Conservation (phyloP, 495 filamentous ascomycete genomes). For the Penicillium atrosanguineum region DNA sequence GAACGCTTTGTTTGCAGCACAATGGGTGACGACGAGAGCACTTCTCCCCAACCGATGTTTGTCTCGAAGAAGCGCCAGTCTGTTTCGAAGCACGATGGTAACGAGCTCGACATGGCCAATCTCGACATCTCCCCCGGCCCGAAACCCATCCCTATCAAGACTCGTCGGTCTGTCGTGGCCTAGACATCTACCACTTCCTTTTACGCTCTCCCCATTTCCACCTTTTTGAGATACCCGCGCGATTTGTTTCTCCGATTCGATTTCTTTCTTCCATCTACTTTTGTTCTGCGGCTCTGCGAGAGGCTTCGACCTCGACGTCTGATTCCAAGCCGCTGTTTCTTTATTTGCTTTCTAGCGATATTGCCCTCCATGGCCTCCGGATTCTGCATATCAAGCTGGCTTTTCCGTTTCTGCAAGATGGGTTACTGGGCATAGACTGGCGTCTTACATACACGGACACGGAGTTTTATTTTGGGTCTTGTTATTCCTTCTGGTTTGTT, state of each 20-base stretch:
- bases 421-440: slow-evolving; percentile 38
- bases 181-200: slow-evolving; percentile 15
- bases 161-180: slow-evolving; percentile 40
- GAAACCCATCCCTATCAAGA: slow-evolving; percentile 43
- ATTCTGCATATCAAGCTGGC: slow-evolving; percentile 5
- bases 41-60: slow-evolving; percentile 21
- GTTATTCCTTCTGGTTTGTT: slow-evolving; percentile 11
- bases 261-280: background rate
- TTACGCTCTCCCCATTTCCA: background rate
- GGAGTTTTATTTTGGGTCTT: slow-evolving; percentile 26
- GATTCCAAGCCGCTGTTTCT: slow-evolving; percentile 1
- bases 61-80: slow-evolving; percentile 20
- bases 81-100: slow-evolving; percentile 26
- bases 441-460: slow-evolving; percentile 33
- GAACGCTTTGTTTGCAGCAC: slow-evolving; percentile 46
- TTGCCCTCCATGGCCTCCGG: slow-evolving; percentile 1
- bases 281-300: background rate
- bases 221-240: slow-evolving; percentile 25
- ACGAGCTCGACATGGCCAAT: slow-evolving; percentile 36
- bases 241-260: slow-evolving; percentile 10
- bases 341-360: slow-evolving; percentile 1
- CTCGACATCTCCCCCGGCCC: slow-evolving; percentile 40
- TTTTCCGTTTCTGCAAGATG: slow-evolving; percentile 21
- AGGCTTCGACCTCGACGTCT: slow-evolving; percentile 10
- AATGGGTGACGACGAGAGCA: slow-evolving; percentile 30